A percentile compares a stretch with the other conserved stretches of the same genome.
Conservation (phyloP, 1,284 basidiomycete genomes). For the Naganishia sp. region DNA sequence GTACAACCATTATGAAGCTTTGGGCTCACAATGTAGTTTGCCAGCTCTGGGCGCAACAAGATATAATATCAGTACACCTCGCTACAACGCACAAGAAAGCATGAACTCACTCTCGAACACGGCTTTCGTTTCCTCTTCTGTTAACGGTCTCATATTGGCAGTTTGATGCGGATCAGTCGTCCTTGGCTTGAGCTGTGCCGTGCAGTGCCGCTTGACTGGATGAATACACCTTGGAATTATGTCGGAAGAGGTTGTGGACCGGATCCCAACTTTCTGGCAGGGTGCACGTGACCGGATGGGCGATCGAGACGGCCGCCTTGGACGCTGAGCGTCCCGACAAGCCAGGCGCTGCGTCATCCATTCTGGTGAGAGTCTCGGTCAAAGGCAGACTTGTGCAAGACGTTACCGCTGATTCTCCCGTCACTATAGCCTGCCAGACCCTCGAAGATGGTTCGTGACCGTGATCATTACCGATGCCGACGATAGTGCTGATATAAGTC, state of each 20-base stretch:
- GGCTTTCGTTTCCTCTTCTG: slow-evolving; percentile 56
- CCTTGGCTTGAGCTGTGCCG: background rate
- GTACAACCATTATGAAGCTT: background rate
- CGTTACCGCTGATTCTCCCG: background rate
- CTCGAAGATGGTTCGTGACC: background rate
- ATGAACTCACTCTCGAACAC: slow-evolving; percentile 54
- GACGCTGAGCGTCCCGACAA: background rate
- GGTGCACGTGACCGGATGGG: slow-evolving; percentile 2
- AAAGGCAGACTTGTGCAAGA: too few species aligned
- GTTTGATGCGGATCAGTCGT: too few species aligned
- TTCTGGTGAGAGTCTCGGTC: background rate
- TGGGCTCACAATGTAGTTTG: slow-evolving; percentile 51
- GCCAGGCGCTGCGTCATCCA: slow-evolving; percentile 11
- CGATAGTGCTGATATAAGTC: too few species aligned
- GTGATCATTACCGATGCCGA: background rate
- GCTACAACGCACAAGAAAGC: background rate
- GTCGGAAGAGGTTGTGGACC: background rate
- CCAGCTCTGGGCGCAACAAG: slow-evolving; percentile 45
- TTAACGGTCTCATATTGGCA: slow-evolving; percentile 52
- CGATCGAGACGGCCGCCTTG: background rate
- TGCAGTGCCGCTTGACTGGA: background rate
- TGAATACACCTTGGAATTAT: too few species aligned
- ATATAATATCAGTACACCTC: slow-evolving; percentile 1
- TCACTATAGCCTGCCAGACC: background rate
- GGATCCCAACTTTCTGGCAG: slow-evolving; percentile 17